A percentile compares a stretch with the other conserved stretches of the same genome.
phyloP scores from a whole-genome alignment of 805 yeast species.

The Pichia exigua region DNA sequence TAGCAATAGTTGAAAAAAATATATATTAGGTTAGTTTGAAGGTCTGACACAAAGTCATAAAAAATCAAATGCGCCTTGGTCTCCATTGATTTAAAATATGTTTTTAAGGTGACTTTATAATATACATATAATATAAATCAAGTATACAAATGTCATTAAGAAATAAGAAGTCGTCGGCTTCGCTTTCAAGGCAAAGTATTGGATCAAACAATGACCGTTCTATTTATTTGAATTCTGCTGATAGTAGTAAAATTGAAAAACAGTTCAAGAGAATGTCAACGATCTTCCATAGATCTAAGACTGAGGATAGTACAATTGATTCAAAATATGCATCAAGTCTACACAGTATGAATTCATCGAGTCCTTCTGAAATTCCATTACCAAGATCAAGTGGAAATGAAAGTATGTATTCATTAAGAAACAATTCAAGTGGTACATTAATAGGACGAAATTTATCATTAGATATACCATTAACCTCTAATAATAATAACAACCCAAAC shows the following conservation, averaged over 20 bases:
- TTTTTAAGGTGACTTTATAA: too few species aligned
- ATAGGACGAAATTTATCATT: slow-evolving; percentile 3
- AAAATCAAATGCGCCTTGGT: not conserved
- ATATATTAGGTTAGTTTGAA: not conserved
- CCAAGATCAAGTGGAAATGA: not conserved
- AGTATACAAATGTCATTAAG: slow-evolving; percentile 1
- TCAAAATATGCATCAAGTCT: not conserved
- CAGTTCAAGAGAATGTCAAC: slow-evolving; percentile 7
- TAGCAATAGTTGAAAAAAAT: not conserved
- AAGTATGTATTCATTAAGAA: slow-evolving; percentile 5
- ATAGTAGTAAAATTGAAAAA: slow-evolving; percentile 3
- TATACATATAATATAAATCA: not conserved
- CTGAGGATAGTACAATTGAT: not conserved
- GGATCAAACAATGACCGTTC: not conserved
- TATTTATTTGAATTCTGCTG: not conserved
- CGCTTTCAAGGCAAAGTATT: not conserved
- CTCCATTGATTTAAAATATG: too few species aligned
- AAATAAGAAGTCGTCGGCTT: slow-evolving; percentile 4
- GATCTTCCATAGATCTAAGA: slow-evolving; percentile 5
- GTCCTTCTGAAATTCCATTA: not conserved
- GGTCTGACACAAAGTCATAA: not conserved
- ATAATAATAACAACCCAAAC: not conserved
- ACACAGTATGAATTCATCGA: not conserved
- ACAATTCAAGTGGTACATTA: slow-evolving; percentile 17
- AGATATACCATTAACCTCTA: not conserved